Conservation (phyloP, 2,329 filamentous ascomycete genomes). For the Penicillium sp. region DNA sequence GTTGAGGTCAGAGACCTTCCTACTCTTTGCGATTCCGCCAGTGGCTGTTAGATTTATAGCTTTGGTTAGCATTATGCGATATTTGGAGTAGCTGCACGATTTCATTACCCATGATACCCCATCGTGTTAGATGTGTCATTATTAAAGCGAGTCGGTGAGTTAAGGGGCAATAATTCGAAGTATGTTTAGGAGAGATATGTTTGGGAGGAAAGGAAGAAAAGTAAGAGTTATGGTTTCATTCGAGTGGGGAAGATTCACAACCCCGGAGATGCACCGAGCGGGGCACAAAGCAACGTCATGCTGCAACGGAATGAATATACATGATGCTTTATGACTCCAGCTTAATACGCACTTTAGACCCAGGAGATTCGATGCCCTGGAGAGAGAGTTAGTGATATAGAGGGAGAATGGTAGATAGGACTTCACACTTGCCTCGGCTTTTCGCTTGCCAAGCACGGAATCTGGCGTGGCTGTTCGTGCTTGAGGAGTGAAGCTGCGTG, state of each 20-base stretch:
- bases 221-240: constrained; percentile 3
- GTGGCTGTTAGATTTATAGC: constrained; percentile 38
- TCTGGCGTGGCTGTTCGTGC: constrained; percentile 58
- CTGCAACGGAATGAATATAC: constrained; percentile 3
- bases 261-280: constrained; percentile 28
- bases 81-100: not conserved
- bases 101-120: constrained; percentile 46
- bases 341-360: constrained; percentile 41
- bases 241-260: constrained; percentile 3
- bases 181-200: constrained; percentile 58
- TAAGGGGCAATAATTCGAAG: constrained; percentile 55
- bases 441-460: constrained; percentile 70
- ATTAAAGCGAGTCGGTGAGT: not conserved
- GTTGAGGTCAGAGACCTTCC: constrained; percentile 8
- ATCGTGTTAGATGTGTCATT: constrained; percentile 40
- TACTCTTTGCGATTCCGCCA: constrained; percentile 45
- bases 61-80: not conserved
- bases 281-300: constrained; percentile 24
- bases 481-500: constrained; percentile 33
- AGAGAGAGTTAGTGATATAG: not conserved
- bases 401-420: not conserved
- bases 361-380: constrained; percentile 36
- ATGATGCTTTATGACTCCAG: constrained; percentile 30
- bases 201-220: constrained; percentile 41
- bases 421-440: constrained; percentile 60